Conservation (phyloP, 495 filamentous ascomycete species). For the Xylaria flabelliformis region DNA sequence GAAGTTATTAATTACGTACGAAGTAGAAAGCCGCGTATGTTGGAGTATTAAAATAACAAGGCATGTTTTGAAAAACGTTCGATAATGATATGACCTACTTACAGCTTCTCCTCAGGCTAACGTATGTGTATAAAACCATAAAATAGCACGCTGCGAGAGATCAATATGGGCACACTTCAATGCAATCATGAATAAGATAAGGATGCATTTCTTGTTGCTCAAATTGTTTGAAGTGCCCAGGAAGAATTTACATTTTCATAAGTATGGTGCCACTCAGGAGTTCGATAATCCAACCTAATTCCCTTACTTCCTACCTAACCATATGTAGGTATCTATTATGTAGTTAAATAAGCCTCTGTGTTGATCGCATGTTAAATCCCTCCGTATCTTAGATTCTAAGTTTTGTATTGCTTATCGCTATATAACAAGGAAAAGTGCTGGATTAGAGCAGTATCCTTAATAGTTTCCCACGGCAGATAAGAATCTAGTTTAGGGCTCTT, state of each 20-base stretch:
- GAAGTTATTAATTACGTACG: slow-evolving; percentile 39
- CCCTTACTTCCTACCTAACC: not conserved
- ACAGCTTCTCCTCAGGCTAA: no score
- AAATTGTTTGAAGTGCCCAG: no score
- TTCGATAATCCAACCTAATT: not conserved
- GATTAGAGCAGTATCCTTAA: not conserved
- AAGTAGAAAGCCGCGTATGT: not conserved
- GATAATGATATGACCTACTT: no score
- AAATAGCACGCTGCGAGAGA: not conserved
- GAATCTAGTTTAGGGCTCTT: not conserved
- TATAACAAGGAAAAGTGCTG: not conserved
- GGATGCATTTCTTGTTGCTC: no score
- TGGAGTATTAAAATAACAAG: not conserved
- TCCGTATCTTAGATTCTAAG: not conserved
- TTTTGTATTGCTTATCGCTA: not conserved
- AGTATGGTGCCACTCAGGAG: no score
- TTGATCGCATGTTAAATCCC: no score
- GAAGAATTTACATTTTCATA: no score
- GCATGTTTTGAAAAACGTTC: not conserved
- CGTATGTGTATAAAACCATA: no score
- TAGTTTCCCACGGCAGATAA: not conserved
- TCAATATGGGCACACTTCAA: not conserved
- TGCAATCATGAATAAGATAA: no score
- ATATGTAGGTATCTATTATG: not conserved
- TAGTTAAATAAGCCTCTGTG: no score